Conservation (phyloP, 2,329 filamentous ascomycete genomes). For the Zopfia rhizophila region DNA sequence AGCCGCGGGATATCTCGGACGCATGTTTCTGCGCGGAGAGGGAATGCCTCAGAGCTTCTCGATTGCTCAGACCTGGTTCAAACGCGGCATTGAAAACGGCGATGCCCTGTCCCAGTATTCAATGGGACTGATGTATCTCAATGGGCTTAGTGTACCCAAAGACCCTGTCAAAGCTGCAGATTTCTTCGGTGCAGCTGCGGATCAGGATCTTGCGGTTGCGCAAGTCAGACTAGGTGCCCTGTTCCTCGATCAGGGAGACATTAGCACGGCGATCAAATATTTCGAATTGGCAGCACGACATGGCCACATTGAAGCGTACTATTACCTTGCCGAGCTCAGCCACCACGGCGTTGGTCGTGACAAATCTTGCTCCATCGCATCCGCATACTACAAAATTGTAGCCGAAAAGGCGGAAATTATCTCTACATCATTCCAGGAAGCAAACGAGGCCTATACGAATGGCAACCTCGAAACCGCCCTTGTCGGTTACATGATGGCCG, state of each 20-base stretch:
- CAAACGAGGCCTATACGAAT: constrained; percentile 81
- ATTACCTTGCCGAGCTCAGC: constrained; percentile 89
- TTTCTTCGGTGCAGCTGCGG: constrained; percentile 80
- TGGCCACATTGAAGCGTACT: constrained; percentile 87
- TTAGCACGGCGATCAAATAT: constrained; percentile 82
- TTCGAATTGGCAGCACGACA: constrained; percentile 88
- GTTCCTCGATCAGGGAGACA: constrained; percentile 88
- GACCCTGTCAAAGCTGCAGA: constrained; percentile 79
- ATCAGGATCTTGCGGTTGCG: constrained; percentile 81
- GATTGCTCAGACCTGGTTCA: constrained; percentile 84
- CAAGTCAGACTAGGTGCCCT: constrained; percentile 85
- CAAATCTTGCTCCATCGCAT: constrained; percentile 78
- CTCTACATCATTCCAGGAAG: constrained; percentile 82
- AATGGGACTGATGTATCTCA: constrained; percentile 82
- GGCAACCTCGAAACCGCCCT: constrained; percentile 84
- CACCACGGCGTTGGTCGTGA: constrained; percentile 83
- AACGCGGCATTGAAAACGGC: constrained; percentile 76
- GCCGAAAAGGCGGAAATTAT: constrained; percentile 89
- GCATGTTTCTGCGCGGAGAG: constrained; percentile 91
- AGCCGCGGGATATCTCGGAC: constrained; percentile 85
- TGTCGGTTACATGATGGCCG: constrained; percentile 84
- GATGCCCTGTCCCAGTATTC: constrained; percentile 88
- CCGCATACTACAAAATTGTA: constrained; percentile 88
- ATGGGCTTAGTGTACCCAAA: constrained; percentile 77
- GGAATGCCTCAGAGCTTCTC: constrained; percentile 82